Evolutionary conservation across 2,329 filamentous ascomycete genomes (phyloP).

Genomic region (Tolypocladium amazonense): DNA sequence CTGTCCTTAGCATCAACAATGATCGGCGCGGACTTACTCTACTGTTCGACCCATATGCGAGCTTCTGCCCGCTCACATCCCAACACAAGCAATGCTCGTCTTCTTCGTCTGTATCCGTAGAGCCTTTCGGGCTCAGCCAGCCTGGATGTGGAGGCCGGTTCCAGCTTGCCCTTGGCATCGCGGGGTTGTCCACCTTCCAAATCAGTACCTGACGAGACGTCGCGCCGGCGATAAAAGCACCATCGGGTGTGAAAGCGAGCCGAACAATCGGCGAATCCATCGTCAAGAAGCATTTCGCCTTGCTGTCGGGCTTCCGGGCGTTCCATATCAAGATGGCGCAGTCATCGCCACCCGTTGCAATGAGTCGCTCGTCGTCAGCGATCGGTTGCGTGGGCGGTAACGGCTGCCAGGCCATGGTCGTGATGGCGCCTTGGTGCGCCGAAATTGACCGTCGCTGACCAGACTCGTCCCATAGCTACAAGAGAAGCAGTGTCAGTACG

Average conservation of each 20-base stretch:
- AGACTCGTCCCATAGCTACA: slow-evolving; percentile 42
- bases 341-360: slow-evolving; percentile 53
- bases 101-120: slow-evolving; percentile 44
- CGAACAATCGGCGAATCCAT: slow-evolving; percentile 49
- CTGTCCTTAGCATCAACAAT: too few species aligned
- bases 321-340: slow-evolving; percentile 55
- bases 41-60: slow-evolving; percentile 54
- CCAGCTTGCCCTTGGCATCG: slow-evolving; percentile 51
- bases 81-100: slow-evolving; percentile 51
- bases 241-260: slow-evolving; percentile 52
- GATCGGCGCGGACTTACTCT: slow-evolving; percentile 35
- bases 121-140: slow-evolving; percentile 47
- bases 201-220: slow-evolving; percentile 49
- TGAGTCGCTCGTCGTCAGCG: slow-evolving; percentile 40
- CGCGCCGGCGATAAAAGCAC: slow-evolving; percentile 51
- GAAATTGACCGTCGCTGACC: slow-evolving; percentile 45
- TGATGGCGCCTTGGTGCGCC: slow-evolving; percentile 48
- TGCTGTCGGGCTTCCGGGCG: slow-evolving; percentile 41
- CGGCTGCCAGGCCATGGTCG: slow-evolving; percentile 51
- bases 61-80: slow-evolving; percentile 50
- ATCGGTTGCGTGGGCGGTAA: slow-evolving; percentile 23
- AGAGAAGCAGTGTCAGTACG: slow-evolving; percentile 2
- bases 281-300: slow-evolving; percentile 48
- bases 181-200: slow-evolving; percentile 52
- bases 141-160: slow-evolving; percentile 42